Base-by-base conservation (phyloP, 495 filamentous ascomycete species). In the Neurospora hispaniola region DNA sequence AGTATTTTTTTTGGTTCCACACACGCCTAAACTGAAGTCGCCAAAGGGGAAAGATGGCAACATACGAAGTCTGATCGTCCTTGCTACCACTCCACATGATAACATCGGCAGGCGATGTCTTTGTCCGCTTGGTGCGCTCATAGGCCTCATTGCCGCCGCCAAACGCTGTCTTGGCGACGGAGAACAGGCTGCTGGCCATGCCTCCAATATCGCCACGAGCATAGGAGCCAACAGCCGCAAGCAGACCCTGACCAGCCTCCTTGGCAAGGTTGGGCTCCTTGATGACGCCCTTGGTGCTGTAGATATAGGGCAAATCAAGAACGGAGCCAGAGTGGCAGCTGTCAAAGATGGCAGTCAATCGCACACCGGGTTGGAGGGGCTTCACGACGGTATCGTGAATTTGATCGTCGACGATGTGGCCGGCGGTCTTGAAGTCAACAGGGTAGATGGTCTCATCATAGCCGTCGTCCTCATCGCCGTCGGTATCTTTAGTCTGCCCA, bases 51-150 rank as follows among this genome's bases (percentile, higher is more conserved):
- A 71, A 71, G 27, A 9, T 18, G 39, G 68, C 71, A 74, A 88
- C 90, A 81, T 81, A 93, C 90, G 92, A 94, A 76, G 96, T 99
- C 85, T 99, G 96, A 70, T 89, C 89, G 78, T 99, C 96, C 81
- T 97, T 98, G 83, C 93, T 94, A 23, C 96, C 96, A 42, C 91
- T 94, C 94, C 93, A 99, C 93, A 98, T 97, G 80, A 99, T 88
- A 11, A 99, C 96, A 81, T 99, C 96, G n/a, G 96, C 96, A 8
- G 94, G 90, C 66, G 90, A 94, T 39, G 96, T 99, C 86, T 97
- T 97, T 35, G 96, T 99, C 76, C 91, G 85, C 76, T 92, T 86
- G 69, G 92, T 92, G 77, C 88, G 89, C 84, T 97, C 88, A 80
- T 93, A 91, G 8, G 90, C 90, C n/a, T 93, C 91, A 75, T 94